Evolutionary conservation across 179 eudicot genomes (phyloP).

Genomic region (Drosera spatulata): DNA sequence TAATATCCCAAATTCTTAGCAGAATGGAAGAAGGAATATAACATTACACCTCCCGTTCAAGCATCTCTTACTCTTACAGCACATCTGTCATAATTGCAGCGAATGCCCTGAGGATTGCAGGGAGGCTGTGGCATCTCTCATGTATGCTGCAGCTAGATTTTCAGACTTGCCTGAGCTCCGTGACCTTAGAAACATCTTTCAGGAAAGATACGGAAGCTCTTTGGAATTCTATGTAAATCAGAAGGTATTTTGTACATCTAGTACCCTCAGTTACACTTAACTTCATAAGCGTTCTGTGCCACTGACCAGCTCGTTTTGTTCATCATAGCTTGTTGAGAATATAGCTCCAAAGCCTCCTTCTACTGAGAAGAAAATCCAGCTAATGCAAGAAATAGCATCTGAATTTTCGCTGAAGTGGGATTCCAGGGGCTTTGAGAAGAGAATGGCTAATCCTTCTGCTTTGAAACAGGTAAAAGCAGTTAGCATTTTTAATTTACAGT

Average conservation of each 20-base stretch:
- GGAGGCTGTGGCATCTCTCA: conserved; percentile 78
- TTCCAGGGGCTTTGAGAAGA: conserved; percentile 49
- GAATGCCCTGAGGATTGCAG: conserved; percentile 93
- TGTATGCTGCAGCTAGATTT: conserved; percentile 97
- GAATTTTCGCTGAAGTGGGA: conserved; percentile 83
- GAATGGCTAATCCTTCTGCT: conserved; percentile 25
- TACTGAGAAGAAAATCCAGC: conserved; percentile 53
- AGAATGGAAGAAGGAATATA: no score
- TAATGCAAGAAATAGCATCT: conserved; percentile 66
- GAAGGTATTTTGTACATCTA: conserved; percentile 33
- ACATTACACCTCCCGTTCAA: neutral
- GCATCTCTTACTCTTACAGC: neutral
- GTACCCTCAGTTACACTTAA: neutral
- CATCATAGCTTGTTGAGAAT: conserved; percentile 59
- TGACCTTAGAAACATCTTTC: conserved; percentile 72
- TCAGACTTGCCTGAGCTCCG: conserved; percentile 97
- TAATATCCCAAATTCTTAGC: no score
- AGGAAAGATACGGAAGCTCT: conserved; percentile 74
- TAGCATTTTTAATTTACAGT: no score
- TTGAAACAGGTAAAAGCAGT: no score
- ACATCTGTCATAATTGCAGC: conserved; percentile 24
- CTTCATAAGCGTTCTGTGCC: conserved; percentile 1
- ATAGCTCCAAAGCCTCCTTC: conserved; percentile 49
- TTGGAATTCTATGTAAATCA: conserved; percentile 67
- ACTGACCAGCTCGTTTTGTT: conserved; percentile 15